phyloP scores from a whole-genome alignment of 176 grass and related monocot species.

The Oryza nivara region DNA sequence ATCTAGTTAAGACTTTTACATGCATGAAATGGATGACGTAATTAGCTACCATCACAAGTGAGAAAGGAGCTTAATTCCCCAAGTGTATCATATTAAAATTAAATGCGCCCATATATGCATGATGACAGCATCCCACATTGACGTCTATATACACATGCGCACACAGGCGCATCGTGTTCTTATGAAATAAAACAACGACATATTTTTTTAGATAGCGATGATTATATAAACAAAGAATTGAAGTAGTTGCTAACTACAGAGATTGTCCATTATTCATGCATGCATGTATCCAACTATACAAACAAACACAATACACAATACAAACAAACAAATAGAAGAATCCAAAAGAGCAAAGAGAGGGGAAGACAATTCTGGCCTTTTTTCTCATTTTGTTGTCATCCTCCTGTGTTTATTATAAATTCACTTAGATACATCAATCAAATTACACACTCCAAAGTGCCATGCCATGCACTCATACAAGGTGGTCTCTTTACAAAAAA shows the following conservation, averaged over 20 bases:
- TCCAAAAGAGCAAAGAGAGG: conserved; percentile 43
- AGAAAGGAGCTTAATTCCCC: neutral
- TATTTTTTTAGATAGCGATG: neutral
- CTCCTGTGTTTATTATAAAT: conserved; percentile 47
- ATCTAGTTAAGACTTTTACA: neutral
- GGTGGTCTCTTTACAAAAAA: conserved; percentile 45
- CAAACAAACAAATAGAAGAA: conserved; percentile 32
- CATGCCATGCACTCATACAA: conserved; percentile 43
- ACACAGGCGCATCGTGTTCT: neutral
- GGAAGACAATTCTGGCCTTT: neutral
- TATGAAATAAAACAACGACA: neutral
- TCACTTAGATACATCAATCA: conserved; percentile 63
- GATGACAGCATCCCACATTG: neutral
- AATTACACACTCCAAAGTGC: conserved; percentile 54
- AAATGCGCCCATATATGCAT: neutral
- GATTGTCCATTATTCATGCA: conserved; percentile 36
- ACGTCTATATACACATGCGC: neutral
- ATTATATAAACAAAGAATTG: neutral
- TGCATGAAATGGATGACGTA: neutral
- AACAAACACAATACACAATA: neutral
- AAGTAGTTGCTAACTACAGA: conserved; percentile 23
- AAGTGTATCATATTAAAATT: neutral
- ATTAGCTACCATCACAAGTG: neutral
- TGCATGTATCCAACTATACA: neutral
- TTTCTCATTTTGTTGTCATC: conserved; percentile 7